Conservation (phyloP, 495 filamentous ascomycete genomes). For the Xylaria grammica region DNA sequence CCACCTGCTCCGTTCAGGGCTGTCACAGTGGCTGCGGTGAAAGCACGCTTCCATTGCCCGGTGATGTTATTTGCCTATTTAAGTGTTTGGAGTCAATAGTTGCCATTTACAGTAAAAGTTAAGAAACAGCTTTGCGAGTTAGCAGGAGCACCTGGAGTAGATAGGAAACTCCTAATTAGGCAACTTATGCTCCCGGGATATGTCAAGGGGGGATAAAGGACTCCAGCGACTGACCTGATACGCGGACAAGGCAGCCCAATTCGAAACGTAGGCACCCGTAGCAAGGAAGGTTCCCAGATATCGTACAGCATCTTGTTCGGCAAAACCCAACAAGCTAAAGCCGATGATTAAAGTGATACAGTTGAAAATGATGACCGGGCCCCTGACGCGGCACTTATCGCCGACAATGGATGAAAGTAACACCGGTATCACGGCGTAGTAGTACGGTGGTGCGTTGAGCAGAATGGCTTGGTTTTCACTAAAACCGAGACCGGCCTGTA, state of each 20-base stretch:
- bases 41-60: conserved; percentile 77
- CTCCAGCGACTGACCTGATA: too few species aligned
- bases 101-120: too few species aligned
- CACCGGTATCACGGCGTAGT: conserved; percentile 74
- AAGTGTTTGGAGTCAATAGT: too few species aligned
- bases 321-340: conserved; percentile 76
- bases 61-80: conserved; percentile 73
- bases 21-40: conserved; percentile 69
- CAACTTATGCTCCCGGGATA: too few species aligned
- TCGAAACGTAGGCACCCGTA: conserved; percentile 78
- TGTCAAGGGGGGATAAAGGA: too few species aligned
- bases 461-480: conserved; percentile 68
- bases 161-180: too few species aligned
- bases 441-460: conserved; percentile 77
- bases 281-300: conserved; percentile 78
- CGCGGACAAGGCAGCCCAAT: conserved; percentile 78
- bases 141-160: too few species aligned
- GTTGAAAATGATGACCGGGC: conserved; percentile 76
- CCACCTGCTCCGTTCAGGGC: conserved; percentile 77
- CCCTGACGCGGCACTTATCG: conserved; percentile 68
- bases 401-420: conserved; percentile 71
- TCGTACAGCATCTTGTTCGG: conserved; percentile 67
- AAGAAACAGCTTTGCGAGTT: too few species aligned
- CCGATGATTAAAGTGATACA: conserved; percentile 71
- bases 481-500: conserved; percentile 75